Base-by-base conservation (phyloP, 495 filamentous ascomycete species). In the Neurospora tetraspora region DNA sequence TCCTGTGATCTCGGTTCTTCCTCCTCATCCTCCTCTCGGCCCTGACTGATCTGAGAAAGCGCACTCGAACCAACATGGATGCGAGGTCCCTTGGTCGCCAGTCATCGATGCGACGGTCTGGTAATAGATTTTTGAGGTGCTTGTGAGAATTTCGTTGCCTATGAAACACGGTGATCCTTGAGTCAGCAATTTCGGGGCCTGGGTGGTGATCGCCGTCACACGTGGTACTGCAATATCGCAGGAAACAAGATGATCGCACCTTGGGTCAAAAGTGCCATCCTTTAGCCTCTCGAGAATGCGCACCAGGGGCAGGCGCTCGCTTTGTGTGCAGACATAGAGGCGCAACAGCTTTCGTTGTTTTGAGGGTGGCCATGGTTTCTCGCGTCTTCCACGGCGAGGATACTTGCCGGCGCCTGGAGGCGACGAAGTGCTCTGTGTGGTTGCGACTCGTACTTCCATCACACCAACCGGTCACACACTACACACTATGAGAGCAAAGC, bases 141-240 rank as follows among this genome's bases (percentile, higher is more conserved):
- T 80, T 80, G 78, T 80, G 79, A 4, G 79, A 77, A 74, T 80
- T 80, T 69, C 79, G 79, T 45, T 80, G 79, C 70, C 79, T 80
- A 59, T 11, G 31, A 42, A 65, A 65, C 53, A 36, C 31, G 53
- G 4, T 27, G 14, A 65, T 65, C 53, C 2, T 61, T 34, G 53
- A 9, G 53, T 65, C 53, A 65, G 53, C 27, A 65, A 65, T 65
- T 18, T 23, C 53, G 53, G 53, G 53, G 27, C 53, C 31, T 65
- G 53, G 7, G 27, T 31, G 53, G 27, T 65, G 53, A 65, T 65
- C 53, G 27, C 53, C 53, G 53, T 65, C 53, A 65, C 53, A 65
- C 53, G 8, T 34, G 27, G 53, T 34, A 61, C 53, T 61, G 53
- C 53, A 65, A 65, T 65, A 34, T 65, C 23, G 16, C 53, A 36